phyloP scores from a whole-genome alignment of 208 protist species.

The Borovskyia barvae region DNA sequence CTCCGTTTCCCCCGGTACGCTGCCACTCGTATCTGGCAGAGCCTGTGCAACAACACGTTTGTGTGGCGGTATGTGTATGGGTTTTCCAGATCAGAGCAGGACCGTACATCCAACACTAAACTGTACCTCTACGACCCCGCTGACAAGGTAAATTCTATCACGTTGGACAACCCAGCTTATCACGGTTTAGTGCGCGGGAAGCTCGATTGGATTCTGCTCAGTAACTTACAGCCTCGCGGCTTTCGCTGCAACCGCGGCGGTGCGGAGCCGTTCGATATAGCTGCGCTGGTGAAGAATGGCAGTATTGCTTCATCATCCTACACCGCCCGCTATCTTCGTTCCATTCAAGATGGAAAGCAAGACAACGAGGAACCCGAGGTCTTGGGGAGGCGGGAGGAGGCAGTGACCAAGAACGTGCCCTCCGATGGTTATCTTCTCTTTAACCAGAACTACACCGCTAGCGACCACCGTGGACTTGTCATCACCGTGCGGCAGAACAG shows the following conservation, averaged over 20 bases:
- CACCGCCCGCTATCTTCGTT: constrained; percentile 16
- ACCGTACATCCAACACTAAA: constrained; percentile 32
- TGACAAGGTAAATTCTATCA: constrained; percentile 70
- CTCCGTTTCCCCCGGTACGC: constrained; percentile 50
- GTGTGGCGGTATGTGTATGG: constrained; percentile 62
- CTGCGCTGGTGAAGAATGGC: constrained; percentile 20
- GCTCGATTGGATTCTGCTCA: constrained; percentile 78
- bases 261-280: constrained; percentile 26
- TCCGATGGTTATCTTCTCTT: constrained; percentile 67
- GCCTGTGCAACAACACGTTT: constrained; percentile 47
- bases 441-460: constrained; percentile 61
- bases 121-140: constrained; percentile 72
- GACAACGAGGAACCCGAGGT: constrained; percentile 12
- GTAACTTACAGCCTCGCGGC: constrained; percentile 38
- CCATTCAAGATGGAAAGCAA: constrained; percentile 11
- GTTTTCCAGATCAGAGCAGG: constrained; percentile 40
- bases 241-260: constrained; percentile 19
- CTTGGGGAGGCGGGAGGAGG: constrained; percentile 7
- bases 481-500: constrained; percentile 51
- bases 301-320: constrained; percentile 26
- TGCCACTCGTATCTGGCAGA: constrained; percentile 29
- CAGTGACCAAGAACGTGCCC: constrained; percentile 14
- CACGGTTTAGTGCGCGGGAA: constrained; percentile 67
- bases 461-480: constrained; percentile 70
- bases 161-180: constrained; percentile 57